A percentile compares a stretch with the other conserved stretches of the same genome.
Evolutionary conservation across 192 early-diverging fungal genomes (phyloP).

Genomic region (Geranomyces variabilis): DNA sequence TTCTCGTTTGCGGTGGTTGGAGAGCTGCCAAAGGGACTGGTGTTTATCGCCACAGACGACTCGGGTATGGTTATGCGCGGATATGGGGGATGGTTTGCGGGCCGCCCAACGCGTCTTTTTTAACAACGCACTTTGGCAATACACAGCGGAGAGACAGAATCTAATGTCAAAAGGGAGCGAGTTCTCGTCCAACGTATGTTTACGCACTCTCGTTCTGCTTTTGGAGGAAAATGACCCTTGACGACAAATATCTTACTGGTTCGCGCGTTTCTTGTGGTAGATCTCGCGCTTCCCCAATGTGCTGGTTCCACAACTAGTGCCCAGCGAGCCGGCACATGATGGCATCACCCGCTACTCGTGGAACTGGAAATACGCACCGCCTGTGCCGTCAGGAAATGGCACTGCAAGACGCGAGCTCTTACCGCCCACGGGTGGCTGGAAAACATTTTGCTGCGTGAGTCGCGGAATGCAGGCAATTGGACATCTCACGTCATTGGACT

Average conservation of each 20-base stretch:
- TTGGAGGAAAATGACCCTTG: too few relatives aligned
- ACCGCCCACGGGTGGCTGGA: conserved; percentile 29
- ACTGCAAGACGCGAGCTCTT: conserved; percentile 9
- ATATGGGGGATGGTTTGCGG: too few relatives aligned
- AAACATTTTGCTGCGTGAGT: conserved; percentile 20
- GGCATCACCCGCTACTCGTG: conserved; percentile 20
- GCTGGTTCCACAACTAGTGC: not conserved
- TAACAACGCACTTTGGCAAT: not conserved
- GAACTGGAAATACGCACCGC: conserved; percentile 26
- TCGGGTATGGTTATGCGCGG: conserved; percentile 4
- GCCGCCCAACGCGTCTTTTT: too few relatives aligned
- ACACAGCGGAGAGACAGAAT: conserved; percentile 2
- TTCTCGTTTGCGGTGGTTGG: conserved; percentile 8
- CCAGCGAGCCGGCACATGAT: not conserved
- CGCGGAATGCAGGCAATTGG: too few relatives aligned
- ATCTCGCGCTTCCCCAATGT: conserved; percentile 6
- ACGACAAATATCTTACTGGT: too few relatives aligned
- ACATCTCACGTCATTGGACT: too few relatives aligned
- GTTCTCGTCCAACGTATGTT: not conserved
- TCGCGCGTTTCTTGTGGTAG: too few relatives aligned
- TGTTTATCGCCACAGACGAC: conserved; percentile 18
- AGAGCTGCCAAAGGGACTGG: conserved; percentile 12
- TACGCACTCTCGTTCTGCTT: too few relatives aligned
- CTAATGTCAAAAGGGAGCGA: conserved; percentile 6
- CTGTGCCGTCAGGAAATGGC: conserved; percentile 9